These are phyloP conservation scores for Cryoendolithus antarcticus DNA, from an alignment of 2,329 filamentous ascomycete species.

Conservation along the genomic window DNA sequence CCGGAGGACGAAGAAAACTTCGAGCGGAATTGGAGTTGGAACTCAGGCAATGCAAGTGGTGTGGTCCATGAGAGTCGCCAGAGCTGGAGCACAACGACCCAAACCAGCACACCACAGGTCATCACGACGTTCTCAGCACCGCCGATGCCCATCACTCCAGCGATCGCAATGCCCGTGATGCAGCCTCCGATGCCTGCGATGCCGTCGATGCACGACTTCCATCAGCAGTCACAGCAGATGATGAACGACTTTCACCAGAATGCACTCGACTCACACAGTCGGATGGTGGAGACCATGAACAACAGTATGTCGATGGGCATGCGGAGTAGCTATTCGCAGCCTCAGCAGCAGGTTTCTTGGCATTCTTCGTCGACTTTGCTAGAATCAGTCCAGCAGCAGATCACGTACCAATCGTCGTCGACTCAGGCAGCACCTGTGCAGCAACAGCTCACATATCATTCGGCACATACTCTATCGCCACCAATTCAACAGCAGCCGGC, in stretches of 20 bases:
- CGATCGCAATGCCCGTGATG: background rate
- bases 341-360: background rate
- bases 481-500: background rate
- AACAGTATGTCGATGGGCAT: background rate
- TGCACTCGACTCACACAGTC: constrained; percentile 1
- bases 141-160: no score
- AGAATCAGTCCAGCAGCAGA: background rate
- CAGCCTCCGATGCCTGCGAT: background rate
- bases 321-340: background rate
- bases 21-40: background rate
- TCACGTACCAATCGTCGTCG: background rate
- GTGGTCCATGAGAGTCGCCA: constrained; percentile 1
- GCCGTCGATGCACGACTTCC: background rate
- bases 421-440: background rate
- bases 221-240: constrained; percentile 3
- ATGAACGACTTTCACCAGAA: constrained; percentile 1
- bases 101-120: no score
- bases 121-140: no score
- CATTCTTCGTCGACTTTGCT: background rate
- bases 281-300: constrained; percentile 2
- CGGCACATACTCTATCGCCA: background rate
- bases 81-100: background rate
- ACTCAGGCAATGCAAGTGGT: background rate
- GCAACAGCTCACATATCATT: background rate
- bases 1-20: no score